Percentiles rank a stretch among this genome's conserved stretches.
Conservation (phyloP, 805 yeast genomes). For the Kodamaea sagamina region DNA sequence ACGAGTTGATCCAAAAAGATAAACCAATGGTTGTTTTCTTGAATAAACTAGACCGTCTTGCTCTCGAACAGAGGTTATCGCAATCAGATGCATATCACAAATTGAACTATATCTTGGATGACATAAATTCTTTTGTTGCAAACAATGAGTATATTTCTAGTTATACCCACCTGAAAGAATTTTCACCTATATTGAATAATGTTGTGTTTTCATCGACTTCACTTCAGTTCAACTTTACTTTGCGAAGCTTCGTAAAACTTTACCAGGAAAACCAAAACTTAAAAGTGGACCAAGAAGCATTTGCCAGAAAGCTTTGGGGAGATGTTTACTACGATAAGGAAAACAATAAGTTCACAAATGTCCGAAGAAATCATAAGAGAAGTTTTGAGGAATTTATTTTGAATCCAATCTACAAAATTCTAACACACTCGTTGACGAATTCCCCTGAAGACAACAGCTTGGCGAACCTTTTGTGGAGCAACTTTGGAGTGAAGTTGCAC, state of each 20-base stretch:
- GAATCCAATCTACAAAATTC: slow-evolving; percentile 78
- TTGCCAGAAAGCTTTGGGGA: slow-evolving; percentile 75
- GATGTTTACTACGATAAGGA: slow-evolving; percentile 51
- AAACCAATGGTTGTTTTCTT: slow-evolving; percentile 61
- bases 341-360: slow-evolving; percentile 46
- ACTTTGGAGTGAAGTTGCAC: slow-evolving; percentile 49
- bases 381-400: slow-evolving; percentile 68
- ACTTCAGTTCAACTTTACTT: slow-evolving; percentile 63
- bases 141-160: slow-evolving; percentile 29
- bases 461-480: slow-evolving; percentile 43
- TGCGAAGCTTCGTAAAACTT: slow-evolving; percentile 60
- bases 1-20: slow-evolving; percentile 51
- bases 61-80: slow-evolving; percentile 75
- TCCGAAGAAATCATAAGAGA: slow-evolving; percentile 27
- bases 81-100: slow-evolving; percentile 74
- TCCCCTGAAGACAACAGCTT: slow-evolving; percentile 43
- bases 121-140: slow-evolving; percentile 57
- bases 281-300: slow-evolving; percentile 25
- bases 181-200: slow-evolving; percentile 67
- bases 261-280: slow-evolving; percentile 34
- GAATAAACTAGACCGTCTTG: slow-evolving; percentile 84
- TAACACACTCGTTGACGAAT: slow-evolving; percentile 59
- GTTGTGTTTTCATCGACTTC: slow-evolving; percentile 70
- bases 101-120: slow-evolving; percentile 58
- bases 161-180: slow-evolving; percentile 27